These are phyloP conservation scores for Penicillium sp. DNA, from an alignment of 2,329 filamentous ascomycete species.

Conservation along the genomic window DNA sequence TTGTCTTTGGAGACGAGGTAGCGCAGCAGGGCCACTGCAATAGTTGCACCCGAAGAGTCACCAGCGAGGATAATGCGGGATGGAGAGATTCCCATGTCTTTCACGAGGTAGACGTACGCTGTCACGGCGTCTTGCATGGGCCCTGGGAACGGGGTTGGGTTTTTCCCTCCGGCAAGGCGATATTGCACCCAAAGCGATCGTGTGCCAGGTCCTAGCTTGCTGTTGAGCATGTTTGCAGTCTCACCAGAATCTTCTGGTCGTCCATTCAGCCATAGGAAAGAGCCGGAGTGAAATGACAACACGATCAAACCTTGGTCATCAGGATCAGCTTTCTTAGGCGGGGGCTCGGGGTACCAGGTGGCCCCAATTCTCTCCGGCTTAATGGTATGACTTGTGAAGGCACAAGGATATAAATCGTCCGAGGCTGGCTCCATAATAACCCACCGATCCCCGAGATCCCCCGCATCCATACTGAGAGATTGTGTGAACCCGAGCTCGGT, in stretches of 20 bases:
- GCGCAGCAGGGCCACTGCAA: slow-evolving; percentile 20
- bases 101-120: slow-evolving; percentile 21
- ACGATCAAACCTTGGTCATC: slow-evolving; percentile 9
- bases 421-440: slow-evolving; percentile 8
- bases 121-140: slow-evolving; percentile 27
- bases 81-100: slow-evolving; percentile 18
- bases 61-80: slow-evolving; percentile 22
- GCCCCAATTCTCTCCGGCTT: slow-evolving; percentile 12
- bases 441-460: slow-evolving; percentile 10
- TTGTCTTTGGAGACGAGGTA: slow-evolving; percentile 13
- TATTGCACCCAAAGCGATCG: slow-evolving; percentile 15
- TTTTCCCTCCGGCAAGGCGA: slow-evolving; percentile 14
- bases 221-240: slow-evolving; percentile 8
- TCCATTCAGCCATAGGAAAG: slow-evolving; percentile 12
- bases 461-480: slow-evolving; percentile 12
- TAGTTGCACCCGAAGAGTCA: slow-evolving; percentile 23
- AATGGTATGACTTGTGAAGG: slow-evolving; percentile 5
- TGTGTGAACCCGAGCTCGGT: slow-evolving; percentile 9
- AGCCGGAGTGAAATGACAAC: slow-evolving; percentile 16
- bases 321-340: slow-evolving; percentile 5
- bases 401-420: slow-evolving; percentile 4
- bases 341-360: slow-evolving; percentile 14
- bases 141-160: slow-evolving; percentile 16
- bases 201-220: slow-evolving; percentile 7
- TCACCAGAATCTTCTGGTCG: slow-evolving; percentile 1